Conservation (phyloP, 176 grass and related monocot species). For the Carex kokanica region DNA sequence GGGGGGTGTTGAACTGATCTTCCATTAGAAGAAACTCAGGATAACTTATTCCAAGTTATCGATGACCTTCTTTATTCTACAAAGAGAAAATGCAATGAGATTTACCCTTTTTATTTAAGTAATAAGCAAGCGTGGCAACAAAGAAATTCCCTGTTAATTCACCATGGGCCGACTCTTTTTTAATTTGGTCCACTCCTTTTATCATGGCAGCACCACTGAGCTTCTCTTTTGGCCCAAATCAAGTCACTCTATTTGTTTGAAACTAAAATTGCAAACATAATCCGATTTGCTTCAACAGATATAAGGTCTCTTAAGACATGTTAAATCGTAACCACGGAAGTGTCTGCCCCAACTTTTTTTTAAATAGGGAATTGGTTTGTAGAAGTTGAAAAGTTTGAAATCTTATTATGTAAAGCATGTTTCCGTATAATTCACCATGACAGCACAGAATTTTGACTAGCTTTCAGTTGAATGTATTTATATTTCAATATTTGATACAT, state of each 20-base stretch:
- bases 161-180: not conserved
- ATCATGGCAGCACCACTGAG: not conserved
- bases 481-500: not conserved
- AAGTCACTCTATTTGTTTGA: not conserved
- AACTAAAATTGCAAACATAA: not conserved
- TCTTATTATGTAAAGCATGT: not conserved
- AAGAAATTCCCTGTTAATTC: not conserved
- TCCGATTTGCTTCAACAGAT: not conserved
- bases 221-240: not conserved
- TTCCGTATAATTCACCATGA: not conserved
- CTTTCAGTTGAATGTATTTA: conserved; percentile 1
- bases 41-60: not conserved
- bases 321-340: not conserved
- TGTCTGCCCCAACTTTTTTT: not conserved
- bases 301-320: not conserved
- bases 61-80: not conserved
- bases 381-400: not conserved
- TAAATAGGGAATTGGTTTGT: not conserved
- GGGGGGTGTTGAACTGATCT: too few relatives aligned
- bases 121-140: not conserved
- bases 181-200: not conserved
- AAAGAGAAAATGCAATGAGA: not conserved
- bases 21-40: not conserved
- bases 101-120: not conserved
- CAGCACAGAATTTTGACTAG: not conserved